Evolutionary conservation across 1,139 yeast species (phyloP).

Genomic region (Diutina sp.): DNA sequence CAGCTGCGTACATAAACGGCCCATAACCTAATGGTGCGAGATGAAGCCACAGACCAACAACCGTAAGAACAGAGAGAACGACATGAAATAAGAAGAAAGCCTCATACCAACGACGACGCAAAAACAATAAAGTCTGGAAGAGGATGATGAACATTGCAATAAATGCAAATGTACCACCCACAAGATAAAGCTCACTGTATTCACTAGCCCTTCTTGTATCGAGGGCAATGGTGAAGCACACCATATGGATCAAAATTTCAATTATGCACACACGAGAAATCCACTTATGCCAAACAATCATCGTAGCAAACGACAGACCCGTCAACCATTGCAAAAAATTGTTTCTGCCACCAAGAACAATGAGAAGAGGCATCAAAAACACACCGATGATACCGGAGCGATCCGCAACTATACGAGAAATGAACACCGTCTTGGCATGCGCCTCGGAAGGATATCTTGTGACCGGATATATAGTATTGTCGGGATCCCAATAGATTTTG

Average conservation of each 20-base stretch:
- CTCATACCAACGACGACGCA: constrained; percentile 2
- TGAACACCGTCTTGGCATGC: neutral
- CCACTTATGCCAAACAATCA: constrained; percentile 26
- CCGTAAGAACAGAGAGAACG: neutral
- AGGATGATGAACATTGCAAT: neutral
- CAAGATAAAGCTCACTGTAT: neutral
- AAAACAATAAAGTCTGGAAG: neutral
- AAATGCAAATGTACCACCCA: neutral
- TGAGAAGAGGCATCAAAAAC: constrained; percentile 18
- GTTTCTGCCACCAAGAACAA: constrained; percentile 32
- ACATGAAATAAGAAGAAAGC: neutral
- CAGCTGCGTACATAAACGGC: neutral
- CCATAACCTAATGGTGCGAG: neutral
- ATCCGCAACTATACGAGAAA: constrained; percentile 6
- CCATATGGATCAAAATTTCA: neutral
- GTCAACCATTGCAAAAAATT: constrained; percentile 31
- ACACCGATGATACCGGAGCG: constrained; percentile 8
- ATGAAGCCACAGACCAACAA: constrained; percentile 1
- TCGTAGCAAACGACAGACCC: constrained; percentile 23
- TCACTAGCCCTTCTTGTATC: neutral
- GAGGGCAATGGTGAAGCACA: neutral
- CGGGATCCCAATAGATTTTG: neutral
- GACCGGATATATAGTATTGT: neutral
- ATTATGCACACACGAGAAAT: constrained; percentile 9
- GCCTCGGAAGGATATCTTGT: too few species aligned